Conservation (phyloP, 805 yeast species). For the Candida maris region DNA sequence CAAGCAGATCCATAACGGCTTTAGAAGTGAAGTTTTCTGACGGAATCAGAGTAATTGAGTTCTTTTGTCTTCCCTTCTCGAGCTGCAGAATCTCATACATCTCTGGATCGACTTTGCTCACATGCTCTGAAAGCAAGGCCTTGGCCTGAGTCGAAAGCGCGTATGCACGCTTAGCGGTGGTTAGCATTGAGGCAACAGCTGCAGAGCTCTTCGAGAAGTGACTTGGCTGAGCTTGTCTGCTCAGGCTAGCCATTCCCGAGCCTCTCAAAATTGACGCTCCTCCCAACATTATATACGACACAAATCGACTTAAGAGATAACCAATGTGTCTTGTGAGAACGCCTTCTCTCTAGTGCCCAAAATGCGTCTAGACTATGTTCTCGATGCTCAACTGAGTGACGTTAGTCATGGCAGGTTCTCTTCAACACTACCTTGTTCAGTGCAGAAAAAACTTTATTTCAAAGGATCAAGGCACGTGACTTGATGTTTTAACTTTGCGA, state of each 20-base stretch:
- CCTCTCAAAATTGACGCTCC: neutral
- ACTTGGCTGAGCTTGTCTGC: neutral
- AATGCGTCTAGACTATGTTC: no score
- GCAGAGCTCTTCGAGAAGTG: neutral
- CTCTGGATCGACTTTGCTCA: slow-evolving; percentile 77
- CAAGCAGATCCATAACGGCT: slow-evolving; percentile 90
- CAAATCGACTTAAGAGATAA: no score
- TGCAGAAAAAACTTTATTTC: no score
- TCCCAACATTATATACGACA: slow-evolving; percentile 1
- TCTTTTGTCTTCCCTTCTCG: slow-evolving; percentile 84
- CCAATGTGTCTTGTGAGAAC: no score
- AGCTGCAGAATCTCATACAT: slow-evolving; percentile 71
- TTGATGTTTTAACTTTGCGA: no score
- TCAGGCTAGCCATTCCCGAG: neutral
- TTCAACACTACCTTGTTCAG: no score
- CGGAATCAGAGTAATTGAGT: slow-evolving; percentile 88
- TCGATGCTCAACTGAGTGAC: no score
- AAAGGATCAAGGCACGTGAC: no score
- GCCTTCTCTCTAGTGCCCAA: no score
- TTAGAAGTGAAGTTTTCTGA: slow-evolving; percentile 95
- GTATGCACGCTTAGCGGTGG: slow-evolving; percentile 1
- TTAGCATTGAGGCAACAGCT: neutral
- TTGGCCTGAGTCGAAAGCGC: slow-evolving; percentile 36
- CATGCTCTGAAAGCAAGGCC: slow-evolving; percentile 56
- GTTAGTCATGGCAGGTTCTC: no score